Evolutionary conservation across 495 filamentous ascomycete species (phyloP).

Genomic region (Cenococcum geophilum): DNA sequence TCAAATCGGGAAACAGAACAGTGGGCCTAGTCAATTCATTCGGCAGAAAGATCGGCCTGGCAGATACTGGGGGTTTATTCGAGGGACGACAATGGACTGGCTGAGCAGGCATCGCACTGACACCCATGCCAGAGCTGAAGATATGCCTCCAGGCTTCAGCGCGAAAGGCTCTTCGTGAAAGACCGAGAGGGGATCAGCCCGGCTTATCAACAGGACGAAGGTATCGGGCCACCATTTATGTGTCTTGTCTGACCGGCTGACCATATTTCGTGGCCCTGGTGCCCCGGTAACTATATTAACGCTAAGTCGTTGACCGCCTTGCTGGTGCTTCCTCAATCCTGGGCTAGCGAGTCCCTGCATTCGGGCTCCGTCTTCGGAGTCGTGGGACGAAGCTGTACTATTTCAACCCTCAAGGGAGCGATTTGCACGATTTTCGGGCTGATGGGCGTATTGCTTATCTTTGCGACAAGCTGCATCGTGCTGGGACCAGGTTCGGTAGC

Average conservation of each 20-base stretch:
- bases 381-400: not conserved
- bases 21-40: not conserved
- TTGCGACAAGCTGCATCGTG: not conserved
- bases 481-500: not conserved
- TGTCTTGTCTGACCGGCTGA: no score
- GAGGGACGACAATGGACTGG: not conserved
- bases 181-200: no score
- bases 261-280: no score
- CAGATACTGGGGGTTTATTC: not conserved
- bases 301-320: no score
- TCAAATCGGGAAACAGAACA: not conserved
- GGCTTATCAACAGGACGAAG: no score
- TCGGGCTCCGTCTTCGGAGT: not conserved
- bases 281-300: no score
- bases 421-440: not conserved
- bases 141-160: no score
- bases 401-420: not conserved
- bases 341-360: not conserved
- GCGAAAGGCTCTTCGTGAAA: no score
- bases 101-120: no score
- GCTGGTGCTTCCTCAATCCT: no score
- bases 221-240: no score
- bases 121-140: no score
- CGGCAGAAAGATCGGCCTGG: not conserved
- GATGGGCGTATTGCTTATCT: not conserved